Conservation (phyloP, 108 stramenopile genomes). For the Skeletonema potamos region DNA sequence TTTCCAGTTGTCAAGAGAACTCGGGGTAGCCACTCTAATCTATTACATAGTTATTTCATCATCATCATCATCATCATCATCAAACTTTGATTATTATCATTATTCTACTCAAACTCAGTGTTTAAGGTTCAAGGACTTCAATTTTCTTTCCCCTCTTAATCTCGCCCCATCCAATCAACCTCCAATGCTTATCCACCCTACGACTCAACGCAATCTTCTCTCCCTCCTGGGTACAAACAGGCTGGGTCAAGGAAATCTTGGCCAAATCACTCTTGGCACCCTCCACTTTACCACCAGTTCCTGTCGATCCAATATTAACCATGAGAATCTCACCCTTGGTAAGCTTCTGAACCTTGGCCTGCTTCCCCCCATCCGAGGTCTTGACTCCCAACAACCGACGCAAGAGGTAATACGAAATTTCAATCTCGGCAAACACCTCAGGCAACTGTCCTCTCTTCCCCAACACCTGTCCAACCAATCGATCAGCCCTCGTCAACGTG, state of each 20-base stretch:
- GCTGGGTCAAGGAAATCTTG: conserved; percentile 97
- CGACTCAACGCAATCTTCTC: conserved; percentile 99
- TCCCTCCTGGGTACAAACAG: conserved; percentile 98
- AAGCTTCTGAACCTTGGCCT: conserved; percentile 98
- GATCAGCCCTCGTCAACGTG: conserved; percentile 97
- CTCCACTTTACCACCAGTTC: conserved; percentile 95
- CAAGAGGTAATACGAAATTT: conserved; percentile 97
- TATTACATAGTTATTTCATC: no score
- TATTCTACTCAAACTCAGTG: neutral
- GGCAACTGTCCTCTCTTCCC: conserved; percentile 96
- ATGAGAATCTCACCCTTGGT: conserved; percentile 97
- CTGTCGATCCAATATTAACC: conserved; percentile 99
- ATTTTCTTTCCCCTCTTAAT: conserved; percentile 88
- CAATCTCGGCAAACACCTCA: conserved; percentile 97
- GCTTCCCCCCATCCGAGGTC: conserved; percentile 98
- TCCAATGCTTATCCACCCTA: conserved; percentile 99
- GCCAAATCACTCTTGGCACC: conserved; percentile 96
- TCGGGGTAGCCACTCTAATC: no score
- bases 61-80: no score
- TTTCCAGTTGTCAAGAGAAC: no score
- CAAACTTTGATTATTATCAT: neutral
- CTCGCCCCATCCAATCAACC: conserved; percentile 95
- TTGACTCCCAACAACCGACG: conserved; percentile 97
- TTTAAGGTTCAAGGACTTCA: conserved; percentile 70
- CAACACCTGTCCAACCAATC: conserved; percentile 98